Percentiles rank a stretch among this genome's conserved stretches.
Conservation (phyloP, 139 green algal genomes). For the Parachlorella kessleri region DNA sequence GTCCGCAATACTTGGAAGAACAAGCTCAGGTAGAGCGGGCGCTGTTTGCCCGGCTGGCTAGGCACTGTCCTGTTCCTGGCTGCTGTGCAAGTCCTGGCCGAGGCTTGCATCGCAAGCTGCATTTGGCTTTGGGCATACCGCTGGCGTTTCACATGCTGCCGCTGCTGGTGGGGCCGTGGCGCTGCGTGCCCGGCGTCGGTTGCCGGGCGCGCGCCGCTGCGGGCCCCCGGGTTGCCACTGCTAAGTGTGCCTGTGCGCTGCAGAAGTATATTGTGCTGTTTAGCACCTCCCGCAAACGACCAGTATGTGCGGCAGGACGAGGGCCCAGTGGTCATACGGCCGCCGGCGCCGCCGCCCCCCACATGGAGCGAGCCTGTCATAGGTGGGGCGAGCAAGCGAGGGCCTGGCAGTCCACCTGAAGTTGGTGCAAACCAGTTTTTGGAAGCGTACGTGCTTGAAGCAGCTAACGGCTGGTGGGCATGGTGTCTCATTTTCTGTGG, state of each 20-base stretch:
- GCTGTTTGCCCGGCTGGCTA: neutral
- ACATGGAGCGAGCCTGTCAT: constrained; percentile 39
- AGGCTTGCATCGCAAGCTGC: no score
- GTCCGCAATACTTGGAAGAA: constrained; percentile 31
- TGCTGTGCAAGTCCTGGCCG: no score
- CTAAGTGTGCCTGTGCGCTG: neutral
- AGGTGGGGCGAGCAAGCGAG: neutral
- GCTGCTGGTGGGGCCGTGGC: no score
- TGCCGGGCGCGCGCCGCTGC: neutral
- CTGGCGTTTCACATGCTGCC: no score
- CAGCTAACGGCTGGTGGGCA: no score
- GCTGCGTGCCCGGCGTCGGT: neutral
- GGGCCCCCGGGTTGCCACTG: neutral
- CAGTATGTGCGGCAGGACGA: constrained; percentile 45
- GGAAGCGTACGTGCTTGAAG: no score
- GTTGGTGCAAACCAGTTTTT: neutral
- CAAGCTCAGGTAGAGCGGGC: constrained; percentile 19
- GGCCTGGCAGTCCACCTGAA: neutral
- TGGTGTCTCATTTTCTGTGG: no score
- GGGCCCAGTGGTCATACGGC: constrained; percentile 49
- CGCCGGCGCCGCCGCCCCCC: constrained; percentile 29
- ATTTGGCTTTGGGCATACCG: no score
- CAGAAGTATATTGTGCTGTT: constrained; percentile 53
- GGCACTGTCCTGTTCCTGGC: no score
- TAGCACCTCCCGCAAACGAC: constrained; percentile 39